Evolutionary conservation across 2,329 filamentous ascomycete genomes (phyloP), one percentile per base, ranked within the genome.

Genomic region (Aspergillus aculeatus): DNA sequence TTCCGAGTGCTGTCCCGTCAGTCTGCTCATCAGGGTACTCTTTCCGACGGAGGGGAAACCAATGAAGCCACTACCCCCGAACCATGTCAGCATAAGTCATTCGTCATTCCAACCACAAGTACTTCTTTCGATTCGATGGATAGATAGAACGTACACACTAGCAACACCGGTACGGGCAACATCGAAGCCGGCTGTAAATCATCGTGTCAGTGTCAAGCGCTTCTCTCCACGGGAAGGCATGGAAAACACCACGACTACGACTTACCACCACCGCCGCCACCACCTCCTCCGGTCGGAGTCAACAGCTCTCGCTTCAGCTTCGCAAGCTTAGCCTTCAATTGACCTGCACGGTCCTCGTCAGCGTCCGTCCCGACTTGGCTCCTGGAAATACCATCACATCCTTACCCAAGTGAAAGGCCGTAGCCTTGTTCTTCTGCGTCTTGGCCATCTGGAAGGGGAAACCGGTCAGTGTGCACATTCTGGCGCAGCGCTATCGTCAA

Each of bases 21-120:
- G 80, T 72, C 83, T 87, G 75, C 89, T 96, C 93, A 99, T 97
- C 70, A 99, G 83, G 54, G 95, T 99, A 84, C 92, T 96, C 81
- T 99, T 99, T 63, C 95, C 95, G 64, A 99, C 95, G 1, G 95
- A 99, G 1, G 95, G 95, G 73, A 99, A 99, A 32, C 95, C 95
- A 73, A 98, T 97, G 80, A 98, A 98, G 48, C 94, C 94, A 71
- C 73, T 78, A 52, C 50, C 38, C 35, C 10, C 4, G 12, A 44
- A 9, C 14, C 38, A 44, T n/a, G 16, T 44, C 38, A 44, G 38
- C 16, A 44, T 16, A 50, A 31, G 53, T 66, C 48, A 74, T 64
- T 49, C 61, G 52, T 48, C 29, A 24, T 32, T 9, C 21, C 32
- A 44, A 10, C 52, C 9, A 19, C 47, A 54, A 35, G 4, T 9